Evolutionary conservation across 192 early-diverging fungal genomes (phyloP), one percentile per base, ranked within the genome.

Genomic region (Linnemannia zychae): DNA sequence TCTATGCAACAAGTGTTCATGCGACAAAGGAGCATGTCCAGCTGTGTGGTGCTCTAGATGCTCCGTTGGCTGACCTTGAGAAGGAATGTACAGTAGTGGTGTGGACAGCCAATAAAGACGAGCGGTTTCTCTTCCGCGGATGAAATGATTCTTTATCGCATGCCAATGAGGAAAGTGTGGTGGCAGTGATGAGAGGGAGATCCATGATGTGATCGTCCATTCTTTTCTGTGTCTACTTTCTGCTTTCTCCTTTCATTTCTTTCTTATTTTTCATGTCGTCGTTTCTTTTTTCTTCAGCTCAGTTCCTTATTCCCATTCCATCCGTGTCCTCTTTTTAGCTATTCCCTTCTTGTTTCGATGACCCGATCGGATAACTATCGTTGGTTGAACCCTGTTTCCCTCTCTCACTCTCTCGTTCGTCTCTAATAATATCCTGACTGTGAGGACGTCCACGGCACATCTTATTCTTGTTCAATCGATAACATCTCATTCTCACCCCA

Each of bases 361-460:
- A 63, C 57, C 57, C 28, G 28, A 63, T 63, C 57, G 57, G 57
- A 63, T 63, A 7, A 28, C 57, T 31, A 28, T 63, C 57, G 57
- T 31, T 31, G 57, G 57, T 63, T 63, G 57, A 63, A 63, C 57
- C 57, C 57, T 63, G 24, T 63, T 63, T 53, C n/a, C n/a, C n/a
- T n/a, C n/a, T n/a, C n/a, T n/a, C n/a, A n/a, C n/a, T 53, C 22
- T 7, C 52, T 52, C 7, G 16, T 16, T 4, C 24, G 7, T 18
- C 15, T 18, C 57, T 63, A 63, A 31, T 63, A 31, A 16, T 63
- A 63, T 63, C 57, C 11, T 63, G 12, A 24, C 57, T 28, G 57
- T n/a, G 24, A 63, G 11, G 28, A 31, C 57, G 57, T 63, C 57
- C 57, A 63, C 28, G 28, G 57, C 52, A 24, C 53, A 28, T n/a